Conservation (phyloP, 2,329 filamentous ascomycete genomes). For the Nakataea oryzae region DNA sequence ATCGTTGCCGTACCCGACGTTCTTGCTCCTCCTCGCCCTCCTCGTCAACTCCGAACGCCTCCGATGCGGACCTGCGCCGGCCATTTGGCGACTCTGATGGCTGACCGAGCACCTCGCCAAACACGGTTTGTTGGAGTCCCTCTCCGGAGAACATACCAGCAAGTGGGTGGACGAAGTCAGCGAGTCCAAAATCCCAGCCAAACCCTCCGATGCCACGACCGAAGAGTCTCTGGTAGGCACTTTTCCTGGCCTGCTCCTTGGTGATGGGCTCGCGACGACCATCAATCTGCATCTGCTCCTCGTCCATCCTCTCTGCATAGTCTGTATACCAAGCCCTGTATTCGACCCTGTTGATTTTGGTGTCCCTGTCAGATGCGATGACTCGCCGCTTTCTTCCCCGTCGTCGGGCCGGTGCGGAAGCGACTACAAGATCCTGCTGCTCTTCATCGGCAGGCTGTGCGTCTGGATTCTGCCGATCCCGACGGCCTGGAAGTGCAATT, state of each 20-base stretch:
- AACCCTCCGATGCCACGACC: conserved; percentile 11
- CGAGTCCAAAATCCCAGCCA: conserved; percentile 1
- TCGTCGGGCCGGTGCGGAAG: neutral
- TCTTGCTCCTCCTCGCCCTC: conserved; percentile 14
- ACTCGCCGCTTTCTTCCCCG: conserved; percentile 3
- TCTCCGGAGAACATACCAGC: conserved; percentile 8
- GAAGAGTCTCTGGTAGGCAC: conserved; percentile 8
- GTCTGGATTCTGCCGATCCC: neutral
- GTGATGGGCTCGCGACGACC: conserved; percentile 3
- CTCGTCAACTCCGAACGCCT: conserved; percentile 29
- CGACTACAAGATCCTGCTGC: neutral
- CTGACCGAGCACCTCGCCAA: conserved; percentile 8
- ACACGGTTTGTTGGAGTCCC: conserved; percentile 5
- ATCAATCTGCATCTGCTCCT: neutral
- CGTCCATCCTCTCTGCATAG: conserved; percentile 10
- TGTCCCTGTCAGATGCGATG: conserved; percentile 9
- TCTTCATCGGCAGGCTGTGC: conserved; percentile 4
- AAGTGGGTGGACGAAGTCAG: conserved; percentile 5
- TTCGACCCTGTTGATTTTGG: conserved; percentile 10
- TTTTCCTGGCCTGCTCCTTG: conserved; percentile 4
- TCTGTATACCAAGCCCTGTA: conserved; percentile 7
- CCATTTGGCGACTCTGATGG: conserved; percentile 12
- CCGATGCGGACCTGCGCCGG: conserved; percentile 29
- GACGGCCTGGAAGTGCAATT: neutral
- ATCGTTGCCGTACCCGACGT: conserved; percentile 27